These are phyloP conservation scores for Hysterium pulicare DNA, from an alignment of 2,329 filamentous ascomycete genomes.

Conservation along the genomic window DNA sequence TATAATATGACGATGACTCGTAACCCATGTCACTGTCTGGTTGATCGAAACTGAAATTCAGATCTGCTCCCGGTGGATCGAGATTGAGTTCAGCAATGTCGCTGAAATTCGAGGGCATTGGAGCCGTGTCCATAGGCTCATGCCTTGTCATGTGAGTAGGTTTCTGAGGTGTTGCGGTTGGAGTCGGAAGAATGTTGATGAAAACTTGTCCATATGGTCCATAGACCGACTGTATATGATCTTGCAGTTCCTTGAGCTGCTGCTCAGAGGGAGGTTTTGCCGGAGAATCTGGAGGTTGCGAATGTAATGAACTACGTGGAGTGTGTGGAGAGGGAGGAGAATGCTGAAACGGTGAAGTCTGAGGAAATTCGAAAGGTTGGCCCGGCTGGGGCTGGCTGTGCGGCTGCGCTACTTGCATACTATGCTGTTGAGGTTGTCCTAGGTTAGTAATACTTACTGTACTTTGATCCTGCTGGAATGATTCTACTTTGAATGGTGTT, in stretches of 20 bases:
- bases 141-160: slow-evolving; percentile 36
- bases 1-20: slow-evolving; percentile 50
- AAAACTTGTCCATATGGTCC: slow-evolving; percentile 41
- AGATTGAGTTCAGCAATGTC: slow-evolving; percentile 48
- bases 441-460: slow-evolving; percentile 57
- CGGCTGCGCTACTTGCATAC: slow-evolving; percentile 87
- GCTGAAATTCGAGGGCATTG: slow-evolving; percentile 59
- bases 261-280: slow-evolving; percentile 36
- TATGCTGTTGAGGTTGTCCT: slow-evolving; percentile 67
- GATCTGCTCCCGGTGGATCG: slow-evolving; percentile 36
- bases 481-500: slow-evolving; percentile 25
- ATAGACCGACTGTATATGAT: slow-evolving; percentile 45
- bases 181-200: slow-evolving; percentile 53
- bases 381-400: slow-evolving; percentile 80
- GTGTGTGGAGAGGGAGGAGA: slow-evolving; percentile 33
- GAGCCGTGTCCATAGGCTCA: slow-evolving; percentile 50
- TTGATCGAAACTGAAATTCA: slow-evolving; percentile 39
- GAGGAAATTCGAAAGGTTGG: slow-evolving; percentile 43
- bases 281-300: slow-evolving; percentile 31
- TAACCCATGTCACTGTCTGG: slow-evolving; percentile 44
- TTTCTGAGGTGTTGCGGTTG: slow-evolving; percentile 49
- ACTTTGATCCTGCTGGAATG: slow-evolving; percentile 48
- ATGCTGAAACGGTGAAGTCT: slow-evolving; percentile 36
- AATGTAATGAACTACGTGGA: slow-evolving; percentile 32
- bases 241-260: slow-evolving; percentile 41